These are phyloP conservation scores for Elaeis oleifera DNA, from an alignment of 202 grass and related monocot species.

Conservation along the genomic window DNA sequence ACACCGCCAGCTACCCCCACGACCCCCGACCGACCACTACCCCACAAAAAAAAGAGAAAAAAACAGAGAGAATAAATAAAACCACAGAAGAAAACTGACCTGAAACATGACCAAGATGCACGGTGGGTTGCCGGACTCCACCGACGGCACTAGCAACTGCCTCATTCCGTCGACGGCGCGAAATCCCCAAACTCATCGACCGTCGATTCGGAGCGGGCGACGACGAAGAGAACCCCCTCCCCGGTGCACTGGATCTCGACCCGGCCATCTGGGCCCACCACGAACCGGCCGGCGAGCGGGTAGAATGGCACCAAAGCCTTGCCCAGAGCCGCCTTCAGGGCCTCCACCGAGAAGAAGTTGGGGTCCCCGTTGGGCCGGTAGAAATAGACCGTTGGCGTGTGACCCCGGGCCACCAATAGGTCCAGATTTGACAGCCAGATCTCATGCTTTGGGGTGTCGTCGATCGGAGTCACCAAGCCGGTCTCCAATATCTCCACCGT, in stretches of 20 bases:
- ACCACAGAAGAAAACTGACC: neutral
- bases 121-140: neutral
- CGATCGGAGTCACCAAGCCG: too few relatives aligned
- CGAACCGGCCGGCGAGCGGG: constrained; percentile 1
- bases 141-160: neutral
- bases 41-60: neutral
- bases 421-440: too few relatives aligned
- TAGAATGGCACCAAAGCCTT: constrained; percentile 1
- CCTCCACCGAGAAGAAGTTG: too few relatives aligned
- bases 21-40: too few relatives aligned
- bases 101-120: constrained; percentile 15
- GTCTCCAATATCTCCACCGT: too few relatives aligned
- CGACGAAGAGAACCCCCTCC: constrained; percentile 5
- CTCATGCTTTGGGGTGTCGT: too few relatives aligned
- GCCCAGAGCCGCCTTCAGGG: neutral
- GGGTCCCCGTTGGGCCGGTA: too few relatives aligned
- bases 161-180: constrained; percentile 4
- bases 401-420: too few relatives aligned
- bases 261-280: neutral
- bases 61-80: neutral
- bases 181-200: neutral
- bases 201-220: neutral
- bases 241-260: neutral
- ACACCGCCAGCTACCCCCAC: too few relatives aligned
- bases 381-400: too few relatives aligned